Percentiles rank a stretch among this genome's conserved stretches.
Evolutionary conservation across 495 filamentous ascomycete species (phyloP).

Genomic region (Aspergillus wentii): DNA sequence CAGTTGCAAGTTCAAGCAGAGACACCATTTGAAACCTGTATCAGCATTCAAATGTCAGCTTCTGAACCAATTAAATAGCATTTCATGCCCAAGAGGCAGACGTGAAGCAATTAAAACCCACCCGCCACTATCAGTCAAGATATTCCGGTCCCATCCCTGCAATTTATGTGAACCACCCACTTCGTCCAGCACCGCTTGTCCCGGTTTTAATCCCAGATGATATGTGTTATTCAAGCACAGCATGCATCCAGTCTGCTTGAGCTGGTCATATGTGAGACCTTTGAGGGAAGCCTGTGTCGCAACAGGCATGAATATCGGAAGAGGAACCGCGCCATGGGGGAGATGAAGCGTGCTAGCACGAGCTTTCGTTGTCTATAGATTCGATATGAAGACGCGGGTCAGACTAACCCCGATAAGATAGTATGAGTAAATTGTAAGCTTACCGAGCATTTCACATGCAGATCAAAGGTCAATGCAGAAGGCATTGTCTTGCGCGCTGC

Average conservation of each 20-base stretch:
- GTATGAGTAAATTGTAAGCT: slow-evolving; percentile 14
- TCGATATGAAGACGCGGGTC: too few relatives aligned
- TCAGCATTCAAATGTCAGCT: not conserved
- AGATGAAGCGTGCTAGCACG: slow-evolving; percentile 85
- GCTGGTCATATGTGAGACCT: slow-evolving; percentile 86
- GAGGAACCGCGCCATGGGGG: slow-evolving; percentile 83
- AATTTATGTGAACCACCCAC: slow-evolving; percentile 90
- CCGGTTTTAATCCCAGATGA: slow-evolving; percentile 90
- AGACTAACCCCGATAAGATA: slow-evolving; percentile 3
- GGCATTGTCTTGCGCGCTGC: slow-evolving; percentile 47
- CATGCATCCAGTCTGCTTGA: slow-evolving; percentile 82
- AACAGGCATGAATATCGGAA: slow-evolving; percentile 97
- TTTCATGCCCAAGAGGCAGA: too few relatives aligned
- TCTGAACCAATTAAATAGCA: too few relatives aligned
- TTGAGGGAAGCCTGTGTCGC: slow-evolving; percentile 97
- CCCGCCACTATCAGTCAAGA: slow-evolving; percentile 97
- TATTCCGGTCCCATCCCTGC: slow-evolving; percentile 92
- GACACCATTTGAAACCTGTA: slow-evolving; percentile 97
- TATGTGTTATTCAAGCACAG: slow-evolving; percentile 97
- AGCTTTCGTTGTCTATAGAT: slow-evolving; percentile 79
- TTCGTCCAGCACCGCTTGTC: slow-evolving; percentile 78
- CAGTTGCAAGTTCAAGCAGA: slow-evolving; percentile 83
- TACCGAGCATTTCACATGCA: slow-evolving; percentile 80
- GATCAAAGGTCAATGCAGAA: slow-evolving; percentile 76
- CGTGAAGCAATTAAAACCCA: slow-evolving; percentile 43